Evolutionary conservation across 2,329 filamentous ascomycete genomes (phyloP).

Genomic region (Ophiostoma australiae): DNA sequence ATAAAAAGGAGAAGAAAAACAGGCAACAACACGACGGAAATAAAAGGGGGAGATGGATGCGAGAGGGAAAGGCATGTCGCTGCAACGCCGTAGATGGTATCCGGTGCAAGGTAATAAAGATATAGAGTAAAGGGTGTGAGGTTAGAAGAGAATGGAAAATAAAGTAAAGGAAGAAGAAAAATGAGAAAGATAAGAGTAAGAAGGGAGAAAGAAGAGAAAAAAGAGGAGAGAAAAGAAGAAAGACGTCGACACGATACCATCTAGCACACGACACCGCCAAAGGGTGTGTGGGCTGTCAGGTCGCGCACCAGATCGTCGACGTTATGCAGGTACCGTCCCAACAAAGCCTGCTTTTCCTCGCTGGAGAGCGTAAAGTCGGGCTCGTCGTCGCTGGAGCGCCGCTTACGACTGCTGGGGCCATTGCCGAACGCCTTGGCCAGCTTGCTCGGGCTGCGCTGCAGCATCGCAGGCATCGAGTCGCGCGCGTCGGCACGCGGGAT

Average conservation of each 20-base stretch:
- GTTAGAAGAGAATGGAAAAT: neutral
- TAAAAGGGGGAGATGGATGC: neutral
- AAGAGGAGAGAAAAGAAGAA: neutral
- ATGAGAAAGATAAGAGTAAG: neutral
- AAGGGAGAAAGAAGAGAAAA: neutral
- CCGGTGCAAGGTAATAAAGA: constrained; percentile 12
- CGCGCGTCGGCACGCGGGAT: constrained; percentile 43
- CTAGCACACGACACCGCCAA: constrained; percentile 56
- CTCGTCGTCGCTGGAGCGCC: constrained; percentile 21
- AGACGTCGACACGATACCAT: neutral
- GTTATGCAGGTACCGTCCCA: constrained; percentile 73
- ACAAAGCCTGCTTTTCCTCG: constrained; percentile 73
- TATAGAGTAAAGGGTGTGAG: neutral
- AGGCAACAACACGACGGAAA: neutral
- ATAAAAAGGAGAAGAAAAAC: neutral
- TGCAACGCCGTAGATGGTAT: constrained; percentile 21
- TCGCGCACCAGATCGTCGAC: constrained; percentile 83
- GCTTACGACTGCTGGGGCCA: constrained; percentile 20
- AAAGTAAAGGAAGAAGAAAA: neutral
- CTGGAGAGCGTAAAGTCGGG: constrained; percentile 56
- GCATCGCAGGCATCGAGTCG: constrained; percentile 45
- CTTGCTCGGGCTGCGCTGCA: constrained; percentile 66
- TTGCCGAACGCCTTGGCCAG: constrained; percentile 52
- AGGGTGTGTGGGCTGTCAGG: constrained; percentile 71
- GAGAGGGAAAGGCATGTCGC: constrained; percentile 17